Evolutionary conservation across 208 protist genomes (phyloP), one percentile per base, ranked within the genome.

Genomic region (Novymonas esmeraldas): DNA sequence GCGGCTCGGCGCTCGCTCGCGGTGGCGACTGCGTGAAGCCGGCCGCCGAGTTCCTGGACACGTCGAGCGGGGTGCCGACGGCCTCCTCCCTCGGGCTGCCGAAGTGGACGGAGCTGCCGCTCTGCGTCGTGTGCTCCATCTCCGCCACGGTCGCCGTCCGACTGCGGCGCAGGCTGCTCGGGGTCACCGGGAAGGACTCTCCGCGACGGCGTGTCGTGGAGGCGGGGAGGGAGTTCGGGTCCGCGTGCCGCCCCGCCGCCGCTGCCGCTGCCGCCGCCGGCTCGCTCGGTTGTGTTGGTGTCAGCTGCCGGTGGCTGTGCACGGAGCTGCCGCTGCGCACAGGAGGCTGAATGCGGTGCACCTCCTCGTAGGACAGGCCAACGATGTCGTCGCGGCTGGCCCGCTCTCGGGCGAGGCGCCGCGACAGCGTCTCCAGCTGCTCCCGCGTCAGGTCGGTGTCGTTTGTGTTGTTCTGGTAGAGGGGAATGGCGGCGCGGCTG

Each of bases 351-450:
- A 82, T 64, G 39, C 66, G 63, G 34, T 71, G 58, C n/a, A 56
- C 71, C 60, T 76, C 76, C 44, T 77, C 70, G 13, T 81, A 69
- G 4, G 83, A 66, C 10, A 89, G 49, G 9, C 76, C 83, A 0
- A 89, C 79, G 48, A 89, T 84, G 63, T 85, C 79, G 54, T 85
- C 64, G 11, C 73, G 51, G 26, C 66, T 77, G 1, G 51, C 34
- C 3, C 79, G 68, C 68, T 82, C 74, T 20, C 63, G 50, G 22
- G 66, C 68, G 29, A 89, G 72, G 20, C 70, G 79, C 24, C 62
- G 65, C 28, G 60, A 59, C 44, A 85, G 49, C 6, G 65, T 49
- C 26, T 58, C 66, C 0, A 85, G 63, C 56, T 84, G 66, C n/a
- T 63, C 66, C 18, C 13, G 36, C 7, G 67, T 61, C 38, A 85